Conservation (phyloP, 805 yeast species). For the Starmera quercuum region DNA sequence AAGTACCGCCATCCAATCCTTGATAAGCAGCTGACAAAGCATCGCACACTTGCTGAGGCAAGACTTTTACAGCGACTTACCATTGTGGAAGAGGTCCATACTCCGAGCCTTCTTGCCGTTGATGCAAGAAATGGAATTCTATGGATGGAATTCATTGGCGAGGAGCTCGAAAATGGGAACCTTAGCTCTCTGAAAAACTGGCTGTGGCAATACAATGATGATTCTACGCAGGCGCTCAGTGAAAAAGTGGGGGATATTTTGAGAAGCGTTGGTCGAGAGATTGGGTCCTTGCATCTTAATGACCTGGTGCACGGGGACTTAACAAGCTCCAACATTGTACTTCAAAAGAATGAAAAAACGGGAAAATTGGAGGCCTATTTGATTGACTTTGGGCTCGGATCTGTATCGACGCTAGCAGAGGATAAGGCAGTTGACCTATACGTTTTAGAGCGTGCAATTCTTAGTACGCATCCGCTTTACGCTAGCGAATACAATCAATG, state of each 20-base stretch:
- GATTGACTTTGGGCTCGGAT: conserved; percentile 89
- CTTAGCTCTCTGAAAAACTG: conserved; percentile 64
- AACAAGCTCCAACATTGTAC: conserved; percentile 80
- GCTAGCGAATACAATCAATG: conserved; percentile 58
- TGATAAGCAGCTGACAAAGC: conserved; percentile 69
- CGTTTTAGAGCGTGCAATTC: conserved; percentile 85
- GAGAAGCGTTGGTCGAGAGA: conserved; percentile 50
- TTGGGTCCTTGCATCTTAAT: conserved; percentile 64
- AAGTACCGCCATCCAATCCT: conserved; percentile 83
- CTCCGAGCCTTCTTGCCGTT: conserved; percentile 68
- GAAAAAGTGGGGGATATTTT: conserved; percentile 37
- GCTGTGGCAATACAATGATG: conserved; percentile 51
- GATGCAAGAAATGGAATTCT: conserved; percentile 74
- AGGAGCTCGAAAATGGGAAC: conserved; percentile 35
- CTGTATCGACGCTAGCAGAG: conserved; percentile 67
- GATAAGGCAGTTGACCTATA: conserved; percentile 97
- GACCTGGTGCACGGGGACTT: conserved; percentile 92
- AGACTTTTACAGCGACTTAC: conserved; percentile 58
- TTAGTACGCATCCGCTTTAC: conserved; percentile 80
- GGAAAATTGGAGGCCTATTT: conserved; percentile 41
- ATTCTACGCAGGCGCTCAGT: conserved; percentile 19
- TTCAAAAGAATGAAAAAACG: conserved; percentile 24
- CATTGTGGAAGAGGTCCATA: conserved; percentile 41
- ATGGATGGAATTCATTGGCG: conserved; percentile 82
- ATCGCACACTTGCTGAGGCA: conserved; percentile 79